Conservation (phyloP, 2,329 filamentous ascomycete genomes). For the Lachnellula occidentalis region DNA sequence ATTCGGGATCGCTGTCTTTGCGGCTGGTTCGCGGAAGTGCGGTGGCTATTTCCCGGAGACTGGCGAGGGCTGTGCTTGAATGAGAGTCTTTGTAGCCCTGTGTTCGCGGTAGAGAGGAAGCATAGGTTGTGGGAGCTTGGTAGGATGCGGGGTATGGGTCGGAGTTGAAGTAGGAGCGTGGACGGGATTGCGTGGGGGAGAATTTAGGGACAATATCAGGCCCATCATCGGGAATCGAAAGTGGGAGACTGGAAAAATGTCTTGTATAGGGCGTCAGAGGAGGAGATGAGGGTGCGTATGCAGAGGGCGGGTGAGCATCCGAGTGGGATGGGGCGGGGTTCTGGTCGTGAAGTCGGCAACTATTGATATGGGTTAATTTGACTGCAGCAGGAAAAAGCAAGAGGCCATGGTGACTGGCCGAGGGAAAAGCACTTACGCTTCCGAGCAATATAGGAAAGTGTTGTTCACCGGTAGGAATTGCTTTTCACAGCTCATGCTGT, state of each 20-base stretch:
- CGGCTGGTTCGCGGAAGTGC: constrained; percentile 20
- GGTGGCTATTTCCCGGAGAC: constrained; percentile 25
- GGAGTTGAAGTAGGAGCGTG: constrained; percentile 48
- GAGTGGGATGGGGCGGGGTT: constrained; percentile 12
- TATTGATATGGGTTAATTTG: constrained; percentile 7
- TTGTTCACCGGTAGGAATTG: constrained; percentile 56
- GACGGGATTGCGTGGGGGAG: constrained; percentile 56
- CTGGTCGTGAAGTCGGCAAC: constrained; percentile 28
- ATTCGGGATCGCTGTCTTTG: constrained; percentile 9
- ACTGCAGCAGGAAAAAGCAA: constrained; percentile 21
- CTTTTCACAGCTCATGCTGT: constrained; percentile 62
- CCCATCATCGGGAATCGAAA: constrained; percentile 39
- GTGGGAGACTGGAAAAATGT: constrained; percentile 35
- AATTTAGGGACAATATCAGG: constrained; percentile 60
- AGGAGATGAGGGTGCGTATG: constrained; percentile 26
- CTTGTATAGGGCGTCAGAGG: constrained; percentile 27
- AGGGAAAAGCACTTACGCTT: constrained; percentile 43
- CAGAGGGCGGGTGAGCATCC: constrained; percentile 14
- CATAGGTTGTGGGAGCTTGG: constrained; percentile 33
- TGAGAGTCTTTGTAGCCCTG: constrained; percentile 2
- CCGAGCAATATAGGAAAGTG: constrained; percentile 57
- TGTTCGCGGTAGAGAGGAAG: constrained; percentile 3
- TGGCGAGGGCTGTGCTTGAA: constrained; percentile 25
- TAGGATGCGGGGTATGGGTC: constrained; percentile 35
- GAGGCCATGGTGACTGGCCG: not conserved